Evolutionary conservation across 2,329 filamentous ascomycete genomes (phyloP), one percentile per base, ranked within the genome.

Genomic region (Apiospora pterosperma): DNA sequence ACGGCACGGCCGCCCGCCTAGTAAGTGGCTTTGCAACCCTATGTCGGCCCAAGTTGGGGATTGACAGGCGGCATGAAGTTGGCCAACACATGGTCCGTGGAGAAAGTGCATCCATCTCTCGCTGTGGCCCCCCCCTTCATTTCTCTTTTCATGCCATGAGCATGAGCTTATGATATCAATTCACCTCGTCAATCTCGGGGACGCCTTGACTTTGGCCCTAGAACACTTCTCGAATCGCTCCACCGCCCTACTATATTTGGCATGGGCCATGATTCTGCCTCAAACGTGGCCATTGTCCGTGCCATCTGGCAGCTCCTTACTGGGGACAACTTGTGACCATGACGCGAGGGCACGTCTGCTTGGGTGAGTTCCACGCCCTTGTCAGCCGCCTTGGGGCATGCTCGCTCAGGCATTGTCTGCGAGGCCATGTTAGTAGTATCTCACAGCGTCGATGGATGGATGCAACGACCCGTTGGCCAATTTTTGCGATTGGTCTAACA

Each of bases 171-270:
- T 66, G 65, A 64, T 63, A 64, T 66, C 62, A 64, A 55, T 41
- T 63, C 48, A 63, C 59, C 44, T 64, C 59, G 36, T 38, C 65
- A 62, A 62, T 66, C 44, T 66, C 65, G 65, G 65, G 44, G 55
- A 66, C 62, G 62, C 65, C 65, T 64, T 39, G 61, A 55, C 48
- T 55, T 55, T 55, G 48, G 44, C 48, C 48, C 48, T 55, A 55
- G 48, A 55, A 55, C 48, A 55, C 48, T 55, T 55, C 48, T 55
- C 48, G 48, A 55, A 55, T 19, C 48, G 34, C 48, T 55, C 48
- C 48, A 34, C 48, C 19, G 25, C 19, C 25, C 44, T 31, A 34
- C 48, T 55, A 55, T 34, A 55, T 55, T 55, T 55, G 48, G 48
- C 48, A 55, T 55, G 28, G 48, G 28, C 48, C 48, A 52, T 55